Base-by-base conservation (phyloP, 2,329 filamentous ascomycete genomes). In the Zarea fungicola region DNA sequence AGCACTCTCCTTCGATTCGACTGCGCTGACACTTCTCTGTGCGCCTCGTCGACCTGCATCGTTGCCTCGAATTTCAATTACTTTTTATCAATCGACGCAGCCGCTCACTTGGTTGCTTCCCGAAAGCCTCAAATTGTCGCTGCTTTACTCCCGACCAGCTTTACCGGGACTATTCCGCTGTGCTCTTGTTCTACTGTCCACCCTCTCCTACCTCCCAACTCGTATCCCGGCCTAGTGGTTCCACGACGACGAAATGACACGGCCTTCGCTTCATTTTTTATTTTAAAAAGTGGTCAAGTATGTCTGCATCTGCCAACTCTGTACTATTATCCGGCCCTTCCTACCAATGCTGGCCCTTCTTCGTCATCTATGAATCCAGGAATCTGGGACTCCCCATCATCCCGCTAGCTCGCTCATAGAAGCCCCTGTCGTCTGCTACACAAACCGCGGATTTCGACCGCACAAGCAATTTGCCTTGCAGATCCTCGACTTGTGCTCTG, bases 241-340 rank as follows among this genome's bases (percentile, higher is more conserved):
- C 29, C 36, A 29, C 35, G 26, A 28, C 18, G 36, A 41, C 45
- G 45, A 48, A 28, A 48, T 48, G 45, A 48, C 45, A 48, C 28
- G 25, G 36, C 29, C 37, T 35, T 13, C 35, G 42, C 21, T 29
- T 22, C n/a, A 13, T 37, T n/a, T n/a, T n/a, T n/a, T n/a, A n/a
- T n/a, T n/a, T n/a, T n/a, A n/a, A n/a, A n/a, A n/a, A n/a, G n/a
- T n/a, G n/a, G n/a, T n/a, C n/a, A n/a, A n/a, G n/a, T n/a, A n/a
- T n/a, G n/a, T n/a, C n/a, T n/a, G n/a, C n/a, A n/a, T n/a, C n/a
- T n/a, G n/a, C n/a, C n/a, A n/a, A n/a, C n/a, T n/a, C n/a, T n/a
- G n/a, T n/a, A n/a, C n/a, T n/a, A n/a, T n/a, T n/a, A n/a, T n/a
- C n/a, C n/a, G n/a, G n/a, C 35, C 34, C 45, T 48, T 36, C 32